Conservation (phyloP, 257 asterid genomes). For the Echites panduratus region DNA sequence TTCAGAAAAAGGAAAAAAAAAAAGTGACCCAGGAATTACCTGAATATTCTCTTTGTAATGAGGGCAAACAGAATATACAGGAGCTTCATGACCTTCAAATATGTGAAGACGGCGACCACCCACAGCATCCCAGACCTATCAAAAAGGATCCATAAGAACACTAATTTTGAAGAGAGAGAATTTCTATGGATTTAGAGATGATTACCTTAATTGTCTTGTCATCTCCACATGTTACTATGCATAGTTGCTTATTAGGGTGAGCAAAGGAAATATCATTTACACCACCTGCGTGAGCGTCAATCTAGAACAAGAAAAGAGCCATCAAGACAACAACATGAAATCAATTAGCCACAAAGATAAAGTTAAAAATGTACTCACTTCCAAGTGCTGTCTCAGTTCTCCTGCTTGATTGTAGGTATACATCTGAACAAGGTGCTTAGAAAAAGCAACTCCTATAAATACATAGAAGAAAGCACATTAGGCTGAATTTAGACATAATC, state of each 20-base stretch:
- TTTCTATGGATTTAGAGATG: constrained; percentile 9
- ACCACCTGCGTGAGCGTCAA: constrained; percentile 89
- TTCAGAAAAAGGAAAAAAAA: not conserved
- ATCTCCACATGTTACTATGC: constrained; percentile 88
- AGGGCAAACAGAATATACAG: constrained; percentile 92
- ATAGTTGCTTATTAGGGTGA: constrained; percentile 88
- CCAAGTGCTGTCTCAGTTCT: constrained; percentile 81
- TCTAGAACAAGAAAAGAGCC: constrained; percentile 36
- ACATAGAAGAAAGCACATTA: constrained; percentile 16
- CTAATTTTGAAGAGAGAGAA: not conserved
- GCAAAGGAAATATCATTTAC: constrained; percentile 93
- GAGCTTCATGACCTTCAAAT: constrained; percentile 92
- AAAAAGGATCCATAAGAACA: constrained; percentile 19
- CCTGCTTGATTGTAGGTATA: constrained; percentile 76
- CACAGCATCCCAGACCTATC: constrained; percentile 91
- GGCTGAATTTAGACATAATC: not conserved
- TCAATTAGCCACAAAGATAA: constrained; percentile 4
- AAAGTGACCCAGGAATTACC: constrained; percentile 27
- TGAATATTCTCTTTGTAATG: constrained; percentile 85
- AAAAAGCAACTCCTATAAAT: constrained; percentile 82
- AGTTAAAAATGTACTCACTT: constrained; percentile 42
- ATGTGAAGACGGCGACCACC: constrained; percentile 63
- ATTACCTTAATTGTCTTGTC: constrained; percentile 85
- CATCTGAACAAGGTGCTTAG: constrained; percentile 89
- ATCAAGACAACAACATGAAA: constrained; percentile 8